These are phyloP conservation scores for Starmerella potacharoeniae DNA, from an alignment of 805 yeast species.

Conservation along the genomic window DNA sequence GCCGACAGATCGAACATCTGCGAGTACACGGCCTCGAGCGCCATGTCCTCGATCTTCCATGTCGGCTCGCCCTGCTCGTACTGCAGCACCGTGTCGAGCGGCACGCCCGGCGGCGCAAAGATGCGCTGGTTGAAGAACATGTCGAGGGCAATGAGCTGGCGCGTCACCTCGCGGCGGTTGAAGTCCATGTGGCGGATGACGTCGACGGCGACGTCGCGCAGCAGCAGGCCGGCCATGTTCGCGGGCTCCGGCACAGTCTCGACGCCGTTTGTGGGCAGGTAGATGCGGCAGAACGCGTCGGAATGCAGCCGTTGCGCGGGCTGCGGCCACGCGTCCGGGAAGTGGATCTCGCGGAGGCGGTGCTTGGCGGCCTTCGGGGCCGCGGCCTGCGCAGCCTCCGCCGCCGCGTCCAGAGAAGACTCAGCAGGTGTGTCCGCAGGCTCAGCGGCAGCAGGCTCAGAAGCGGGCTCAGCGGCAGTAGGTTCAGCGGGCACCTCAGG, in stretches of 20 bases:
- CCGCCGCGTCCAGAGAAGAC: neutral
- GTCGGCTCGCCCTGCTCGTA: conserved; percentile 45
- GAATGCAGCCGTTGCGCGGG: conserved; percentile 6
- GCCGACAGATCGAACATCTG: conserved; percentile 64
- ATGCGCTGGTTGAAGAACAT: conserved; percentile 52
- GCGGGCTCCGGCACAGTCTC: conserved; percentile 53
- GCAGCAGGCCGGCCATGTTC: conserved; percentile 45
- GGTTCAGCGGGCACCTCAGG: neutral
- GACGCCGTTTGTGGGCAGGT: conserved; percentile 33
- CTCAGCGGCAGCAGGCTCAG: neutral
- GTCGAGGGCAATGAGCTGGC: conserved; percentile 67
- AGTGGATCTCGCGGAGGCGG: conserved; percentile 28
- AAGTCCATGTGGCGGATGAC: conserved; percentile 70
- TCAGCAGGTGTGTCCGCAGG: neutral
- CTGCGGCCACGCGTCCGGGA: conserved; percentile 21
- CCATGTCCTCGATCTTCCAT: conserved; percentile 84
- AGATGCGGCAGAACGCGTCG: conserved; percentile 11
- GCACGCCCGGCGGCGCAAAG: conserved; percentile 65
- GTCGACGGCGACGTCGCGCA: conserved; percentile 68
- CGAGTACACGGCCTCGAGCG: conserved; percentile 69
- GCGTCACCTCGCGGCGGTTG: conserved; percentile 76
- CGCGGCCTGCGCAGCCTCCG: neutral
- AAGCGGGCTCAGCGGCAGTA: neutral
- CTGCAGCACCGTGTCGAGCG: conserved; percentile 41
- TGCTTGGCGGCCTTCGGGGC: conserved; percentile 12